Conservation (phyloP, 495 filamentous ascomycete genomes). For the Talaromyces ruber region DNA sequence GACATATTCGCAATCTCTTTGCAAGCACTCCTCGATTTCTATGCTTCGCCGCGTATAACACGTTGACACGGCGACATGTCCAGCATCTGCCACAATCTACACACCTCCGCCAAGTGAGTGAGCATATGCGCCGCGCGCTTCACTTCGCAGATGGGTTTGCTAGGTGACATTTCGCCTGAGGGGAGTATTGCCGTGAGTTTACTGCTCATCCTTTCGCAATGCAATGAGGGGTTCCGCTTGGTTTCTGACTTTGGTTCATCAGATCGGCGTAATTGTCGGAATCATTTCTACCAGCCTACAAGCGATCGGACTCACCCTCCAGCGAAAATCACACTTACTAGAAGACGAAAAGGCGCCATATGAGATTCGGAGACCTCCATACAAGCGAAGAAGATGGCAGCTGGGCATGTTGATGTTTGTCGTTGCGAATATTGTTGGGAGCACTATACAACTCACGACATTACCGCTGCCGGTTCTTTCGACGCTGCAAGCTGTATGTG, state of each 20-base stretch:
- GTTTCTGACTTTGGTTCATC: conserved; percentile 1
- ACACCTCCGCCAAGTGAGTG: conserved; percentile 3
- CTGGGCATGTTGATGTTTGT: conserved; percentile 97
- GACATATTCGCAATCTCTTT: background rate
- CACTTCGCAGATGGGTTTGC: conserved; percentile 52
- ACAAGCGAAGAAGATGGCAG: conserved; percentile 91
- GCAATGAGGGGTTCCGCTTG: background rate
- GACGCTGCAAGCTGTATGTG: conserved; percentile 75
- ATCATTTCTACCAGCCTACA: conserved; percentile 89
- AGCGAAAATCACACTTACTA: conserved; percentile 96
- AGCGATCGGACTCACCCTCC: conserved; percentile 91
- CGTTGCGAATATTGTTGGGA: conserved; percentile 85
- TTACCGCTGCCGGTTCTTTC: conserved; percentile 91
- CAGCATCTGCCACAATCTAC: background rate
- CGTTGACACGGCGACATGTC: conserved; percentile 5
- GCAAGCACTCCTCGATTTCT: background rate
- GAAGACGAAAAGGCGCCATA: conserved; percentile 88
- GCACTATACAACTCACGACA: conserved; percentile 95
- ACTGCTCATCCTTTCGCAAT: background rate
- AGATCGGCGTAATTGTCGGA: conserved; percentile 91
- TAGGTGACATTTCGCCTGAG: conserved; percentile 76
- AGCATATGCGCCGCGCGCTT: background rate
- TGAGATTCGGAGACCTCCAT: conserved; percentile 73
- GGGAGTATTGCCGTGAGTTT: conserved; percentile 74
- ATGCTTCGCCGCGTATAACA: conserved; percentile 1